Percentiles rank a stretch among this genome's conserved stretches.
These are phyloP conservation scores for Aspergillus ostianus DNA, from an alignment of 495 filamentous ascomycete species.

Conservation along the genomic window DNA sequence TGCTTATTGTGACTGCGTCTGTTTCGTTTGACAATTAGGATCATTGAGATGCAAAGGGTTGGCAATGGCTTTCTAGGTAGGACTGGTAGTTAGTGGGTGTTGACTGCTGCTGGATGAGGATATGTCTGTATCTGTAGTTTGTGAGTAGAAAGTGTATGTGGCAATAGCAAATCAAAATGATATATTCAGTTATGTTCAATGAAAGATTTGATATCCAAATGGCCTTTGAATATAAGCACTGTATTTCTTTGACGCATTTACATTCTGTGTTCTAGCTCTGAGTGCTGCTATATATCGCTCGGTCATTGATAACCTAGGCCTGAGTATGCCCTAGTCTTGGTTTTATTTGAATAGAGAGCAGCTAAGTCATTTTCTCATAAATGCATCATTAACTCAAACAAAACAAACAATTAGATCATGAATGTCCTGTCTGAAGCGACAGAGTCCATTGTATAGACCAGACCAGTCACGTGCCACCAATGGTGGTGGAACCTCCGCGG, in stretches of 20 bases:
- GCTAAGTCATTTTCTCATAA: background rate
- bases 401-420: background rate
- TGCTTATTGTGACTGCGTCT: background rate
- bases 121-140: background rate
- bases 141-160: background rate
- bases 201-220: background rate
- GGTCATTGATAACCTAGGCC: background rate
- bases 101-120: background rate
- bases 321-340: background rate
- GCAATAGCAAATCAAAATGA: background rate
- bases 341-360: background rate
- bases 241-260: background rate
- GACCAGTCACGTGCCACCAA: conserved; percentile 17
- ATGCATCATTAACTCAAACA: background rate
- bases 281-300: background rate
- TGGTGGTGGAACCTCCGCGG: conserved; percentile 19
- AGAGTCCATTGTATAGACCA: background rate
- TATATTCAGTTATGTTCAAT: background rate
- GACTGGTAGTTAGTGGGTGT: no score
- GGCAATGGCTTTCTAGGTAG: no score
- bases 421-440: background rate
- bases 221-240: background rate
- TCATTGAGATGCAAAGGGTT: no score
- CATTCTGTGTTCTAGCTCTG: background rate
- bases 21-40: background rate